phyloP scores from a whole-genome alignment of 805 yeast species.

The Candida gorgasii region DNA sequence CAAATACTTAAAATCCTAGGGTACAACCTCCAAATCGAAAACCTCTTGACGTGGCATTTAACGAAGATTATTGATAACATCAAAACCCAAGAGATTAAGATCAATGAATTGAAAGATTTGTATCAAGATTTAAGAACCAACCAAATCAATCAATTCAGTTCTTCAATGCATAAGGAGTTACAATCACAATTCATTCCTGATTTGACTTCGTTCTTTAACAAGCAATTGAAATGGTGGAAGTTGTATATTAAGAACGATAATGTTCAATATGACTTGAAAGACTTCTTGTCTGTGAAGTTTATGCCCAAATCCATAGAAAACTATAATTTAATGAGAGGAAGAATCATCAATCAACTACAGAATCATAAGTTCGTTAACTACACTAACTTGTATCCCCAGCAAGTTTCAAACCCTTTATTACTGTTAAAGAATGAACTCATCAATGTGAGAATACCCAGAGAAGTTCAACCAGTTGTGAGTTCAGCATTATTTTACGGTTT shows the following conservation, averaged over 20 bases:
- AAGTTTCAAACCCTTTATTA: slow-evolving; percentile 30
- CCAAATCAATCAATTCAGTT: slow-evolving; percentile 30
- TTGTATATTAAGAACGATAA: slow-evolving; percentile 43
- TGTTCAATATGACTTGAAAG: slow-evolving; percentile 44
- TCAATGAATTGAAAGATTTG: slow-evolving; percentile 17
- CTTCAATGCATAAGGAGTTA: slow-evolving; percentile 35
- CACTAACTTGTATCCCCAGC: slow-evolving; percentile 8
- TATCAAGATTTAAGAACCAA: slow-evolving; percentile 23
- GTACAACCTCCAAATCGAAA: slow-evolving; percentile 27
- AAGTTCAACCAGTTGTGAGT: slow-evolving; percentile 41
- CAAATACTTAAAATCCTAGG: slow-evolving; percentile 33
- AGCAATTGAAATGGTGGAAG: slow-evolving; percentile 41
- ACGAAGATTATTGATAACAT: slow-evolving; percentile 19
- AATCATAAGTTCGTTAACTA: slow-evolving; percentile 25
- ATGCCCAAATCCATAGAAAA: slow-evolving; percentile 41
- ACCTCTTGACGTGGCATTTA: slow-evolving; percentile 22
- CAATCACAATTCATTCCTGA: slow-evolving; percentile 35
- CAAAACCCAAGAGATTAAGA: slow-evolving; percentile 14
- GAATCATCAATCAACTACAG: slow-evolving; percentile 30
- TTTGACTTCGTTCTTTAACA: slow-evolving; percentile 29
- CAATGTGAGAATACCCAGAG: slow-evolving; percentile 26
- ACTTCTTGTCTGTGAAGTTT: slow-evolving; percentile 33
- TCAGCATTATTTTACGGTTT: slow-evolving; percentile 29
- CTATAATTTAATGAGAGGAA: slow-evolving; percentile 40
- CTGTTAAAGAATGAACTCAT: slow-evolving; percentile 32